Evolutionary conservation across 495 filamentous ascomycete species (phyloP).

Genomic region (Echria macrotheca): DNA sequence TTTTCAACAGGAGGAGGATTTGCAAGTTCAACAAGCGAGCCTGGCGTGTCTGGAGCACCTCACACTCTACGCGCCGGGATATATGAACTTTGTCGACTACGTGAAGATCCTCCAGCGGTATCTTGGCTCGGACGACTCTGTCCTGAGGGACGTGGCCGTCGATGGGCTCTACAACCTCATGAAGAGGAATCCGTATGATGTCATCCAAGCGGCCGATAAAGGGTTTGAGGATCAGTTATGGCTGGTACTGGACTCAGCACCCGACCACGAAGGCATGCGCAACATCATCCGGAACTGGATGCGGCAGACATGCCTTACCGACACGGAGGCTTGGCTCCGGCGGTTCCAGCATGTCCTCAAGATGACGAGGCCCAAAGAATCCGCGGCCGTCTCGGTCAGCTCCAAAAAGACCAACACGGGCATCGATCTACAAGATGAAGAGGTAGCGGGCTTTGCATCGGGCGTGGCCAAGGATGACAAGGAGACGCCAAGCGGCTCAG

Average conservation of each 20-base stretch:
- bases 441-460: conserved; percentile 84
- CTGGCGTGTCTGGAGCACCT: conserved; percentile 85
- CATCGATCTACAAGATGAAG: conserved; percentile 86
- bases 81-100: conserved; percentile 77
- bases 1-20: conserved; percentile 72
- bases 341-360: conserved; percentile 85
- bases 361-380: conserved; percentile 64
- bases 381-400: conserved; percentile 39
- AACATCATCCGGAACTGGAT: conserved; percentile 89
- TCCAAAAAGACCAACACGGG: conserved; percentile 45
- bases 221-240: conserved; percentile 88
- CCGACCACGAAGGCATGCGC: conserved; percentile 67
- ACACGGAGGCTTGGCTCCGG: conserved; percentile 77
- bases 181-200: conserved; percentile 79
- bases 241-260: conserved; percentile 73
- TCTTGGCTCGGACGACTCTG: conserved; percentile 58
- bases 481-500: conserved; percentile 51
- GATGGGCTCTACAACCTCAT: conserved; percentile 91
- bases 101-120: conserved; percentile 75
- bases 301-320: conserved; percentile 71
- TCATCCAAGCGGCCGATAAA: conserved; percentile 64
- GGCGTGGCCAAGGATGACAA: conserved; percentile 61
- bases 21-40: conserved; percentile 68
- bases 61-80: conserved; percentile 81
- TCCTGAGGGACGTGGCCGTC: conserved; percentile 73